Percentiles rank a stretch among this genome's conserved stretches.
Evolutionary conservation across 805 yeast genomes (phyloP).

Genomic region (Nakazawaea wickerhamii): DNA sequence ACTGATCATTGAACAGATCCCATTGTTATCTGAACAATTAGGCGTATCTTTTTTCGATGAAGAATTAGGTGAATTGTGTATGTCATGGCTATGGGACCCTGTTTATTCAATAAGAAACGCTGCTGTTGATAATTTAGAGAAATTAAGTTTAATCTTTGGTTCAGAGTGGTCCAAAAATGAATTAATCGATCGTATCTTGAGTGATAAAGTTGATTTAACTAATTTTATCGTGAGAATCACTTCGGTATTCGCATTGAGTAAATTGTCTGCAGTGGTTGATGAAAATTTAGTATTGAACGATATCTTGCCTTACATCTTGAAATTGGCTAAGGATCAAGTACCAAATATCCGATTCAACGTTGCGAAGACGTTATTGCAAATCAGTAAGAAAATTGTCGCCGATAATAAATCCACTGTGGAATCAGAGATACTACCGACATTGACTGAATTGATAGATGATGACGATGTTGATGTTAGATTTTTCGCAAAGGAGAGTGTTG

Average conservation of each 20-base stretch:
- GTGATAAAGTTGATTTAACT: conserved; percentile 32
- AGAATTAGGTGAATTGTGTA: conserved; percentile 82
- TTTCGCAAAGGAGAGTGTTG: conserved; percentile 67
- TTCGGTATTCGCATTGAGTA: conserved; percentile 81
- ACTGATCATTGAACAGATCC: conserved; percentile 95
- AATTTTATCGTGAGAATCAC: conserved; percentile 93
- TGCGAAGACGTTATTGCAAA: conserved; percentile 71
- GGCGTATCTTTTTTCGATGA: conserved; percentile 92
- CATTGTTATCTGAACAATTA: conserved; percentile 86
- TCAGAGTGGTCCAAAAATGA: conserved; percentile 88
- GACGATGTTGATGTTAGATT: conserved; percentile 85
- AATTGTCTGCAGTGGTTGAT: conserved; percentile 67
- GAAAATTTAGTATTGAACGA: conserved; percentile 52
- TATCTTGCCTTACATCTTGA: conserved; percentile 74
- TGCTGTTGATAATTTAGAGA: conserved; percentile 78
- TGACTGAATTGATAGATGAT: conserved; percentile 64
- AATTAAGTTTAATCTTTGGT: conserved; percentile 83
- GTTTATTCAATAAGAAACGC: conserved; percentile 96
- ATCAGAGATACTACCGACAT: conserved; percentile 53
- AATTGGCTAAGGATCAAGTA: conserved; percentile 71
- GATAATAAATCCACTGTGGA: conserved; percentile 34
- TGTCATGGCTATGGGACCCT: conserved; percentile 98
- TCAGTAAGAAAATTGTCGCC: conserved; percentile 46
- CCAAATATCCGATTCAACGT: conserved; percentile 95
- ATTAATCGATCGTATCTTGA: conserved; percentile 70